phyloP scores from a whole-genome alignment of 805 yeast genomes.

The Saccharomycopsis amapae region DNA sequence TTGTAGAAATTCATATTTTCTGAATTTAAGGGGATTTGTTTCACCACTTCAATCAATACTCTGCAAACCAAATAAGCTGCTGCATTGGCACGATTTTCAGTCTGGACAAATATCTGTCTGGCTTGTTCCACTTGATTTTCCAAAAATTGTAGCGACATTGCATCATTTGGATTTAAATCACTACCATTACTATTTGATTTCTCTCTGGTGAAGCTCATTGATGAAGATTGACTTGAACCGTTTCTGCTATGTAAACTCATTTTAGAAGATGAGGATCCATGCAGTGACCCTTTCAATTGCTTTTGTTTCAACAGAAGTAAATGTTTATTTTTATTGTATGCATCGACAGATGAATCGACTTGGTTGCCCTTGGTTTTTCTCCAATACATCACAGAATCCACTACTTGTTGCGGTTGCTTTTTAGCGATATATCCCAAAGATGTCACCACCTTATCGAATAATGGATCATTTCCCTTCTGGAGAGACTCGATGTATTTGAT shows the following conservation, averaged over 20 bases:
- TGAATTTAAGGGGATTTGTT: constrained; percentile 69
- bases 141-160: constrained; percentile 12
- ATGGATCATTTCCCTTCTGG: constrained; percentile 79
- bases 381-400: constrained; percentile 98
- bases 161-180: constrained; percentile 5
- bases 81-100: constrained; percentile 79
- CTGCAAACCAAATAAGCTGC: constrained; percentile 86
- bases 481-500: constrained; percentile 50
- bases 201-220: neutral
- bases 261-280: constrained; percentile 14
- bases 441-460: constrained; percentile 77
- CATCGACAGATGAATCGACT: constrained; percentile 12
- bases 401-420: constrained; percentile 87
- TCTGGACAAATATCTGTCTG: constrained; percentile 66
- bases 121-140: constrained; percentile 35
- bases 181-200: neutral
- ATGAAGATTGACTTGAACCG: constrained; percentile 14
- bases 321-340: constrained; percentile 16
- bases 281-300: constrained; percentile 10
- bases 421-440: constrained; percentile 89
- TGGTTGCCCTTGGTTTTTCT: constrained; percentile 80
- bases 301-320: constrained; percentile 8
- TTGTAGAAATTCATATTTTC: constrained; percentile 74
- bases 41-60: constrained; percentile 85
- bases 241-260: constrained; percentile 20